These are phyloP conservation scores for Diaporthe ilicicola DNA, from an alignment of 2,329 filamentous ascomycete genomes.

Conservation along the genomic window DNA sequence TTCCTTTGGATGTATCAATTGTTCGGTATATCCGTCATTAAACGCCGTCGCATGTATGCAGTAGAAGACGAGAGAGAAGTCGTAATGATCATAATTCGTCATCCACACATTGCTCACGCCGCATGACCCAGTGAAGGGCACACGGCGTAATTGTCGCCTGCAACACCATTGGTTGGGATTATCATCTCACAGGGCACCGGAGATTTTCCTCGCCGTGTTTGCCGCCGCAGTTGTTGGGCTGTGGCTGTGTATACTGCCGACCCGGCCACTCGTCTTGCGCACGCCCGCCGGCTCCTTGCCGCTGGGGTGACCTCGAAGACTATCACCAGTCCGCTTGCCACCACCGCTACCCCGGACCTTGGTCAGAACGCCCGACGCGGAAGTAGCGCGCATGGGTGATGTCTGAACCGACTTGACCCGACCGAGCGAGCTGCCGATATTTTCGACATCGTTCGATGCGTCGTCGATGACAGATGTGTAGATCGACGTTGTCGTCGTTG, in stretches of 20 bases:
- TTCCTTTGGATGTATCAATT: not conserved
- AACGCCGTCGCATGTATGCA: conserved; percentile 33
- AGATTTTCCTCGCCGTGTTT: conserved; percentile 63
- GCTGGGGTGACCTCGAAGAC: conserved; percentile 48
- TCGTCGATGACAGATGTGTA: conserved; percentile 68
- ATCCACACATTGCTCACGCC: conserved; percentile 27
- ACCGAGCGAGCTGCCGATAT: conserved; percentile 62
- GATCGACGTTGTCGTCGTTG: conserved; percentile 72
- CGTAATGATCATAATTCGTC: conserved; percentile 35
- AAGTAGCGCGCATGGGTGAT: conserved; percentile 58
- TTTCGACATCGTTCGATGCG: conserved; percentile 75
- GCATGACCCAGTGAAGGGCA: not conserved
- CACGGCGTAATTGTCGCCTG: not conserved
- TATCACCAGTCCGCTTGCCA: conserved; percentile 48
- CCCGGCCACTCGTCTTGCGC: conserved; percentile 72
- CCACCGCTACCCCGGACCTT: conserved; percentile 64
- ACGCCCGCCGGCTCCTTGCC: conserved; percentile 62
- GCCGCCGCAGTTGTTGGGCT: conserved; percentile 51
- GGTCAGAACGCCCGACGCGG: conserved; percentile 64
- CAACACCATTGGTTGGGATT: not conserved
- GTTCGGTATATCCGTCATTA: conserved; percentile 9
- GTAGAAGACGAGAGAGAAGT: conserved; percentile 28
- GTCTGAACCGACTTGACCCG: conserved; percentile 63
- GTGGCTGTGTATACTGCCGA: conserved; percentile 63
- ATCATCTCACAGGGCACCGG: conserved; percentile 42